phyloP scores from a whole-genome alignment of 2,329 filamentous ascomycete genomes.

The Fusarium sp. region DNA sequence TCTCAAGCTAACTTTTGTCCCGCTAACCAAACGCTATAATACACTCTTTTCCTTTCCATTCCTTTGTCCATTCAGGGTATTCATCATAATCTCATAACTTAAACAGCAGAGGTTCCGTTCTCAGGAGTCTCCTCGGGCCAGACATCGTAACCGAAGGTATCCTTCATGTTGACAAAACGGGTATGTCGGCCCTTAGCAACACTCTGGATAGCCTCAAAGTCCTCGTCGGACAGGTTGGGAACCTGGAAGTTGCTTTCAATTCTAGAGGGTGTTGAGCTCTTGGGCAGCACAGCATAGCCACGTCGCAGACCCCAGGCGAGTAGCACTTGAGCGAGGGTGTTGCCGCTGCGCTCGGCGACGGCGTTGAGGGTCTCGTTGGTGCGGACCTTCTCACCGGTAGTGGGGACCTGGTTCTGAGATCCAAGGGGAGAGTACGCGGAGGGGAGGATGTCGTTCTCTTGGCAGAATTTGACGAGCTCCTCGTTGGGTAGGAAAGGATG shows the following conservation, averaged over 20 bases:
- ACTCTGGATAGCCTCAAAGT: constrained; percentile 58
- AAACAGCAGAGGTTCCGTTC: constrained; percentile 29
- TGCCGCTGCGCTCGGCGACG: constrained; percentile 62
- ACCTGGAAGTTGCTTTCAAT: constrained; percentile 57
- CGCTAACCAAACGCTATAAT: constrained; percentile 27
- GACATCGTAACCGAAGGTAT: constrained; percentile 79
- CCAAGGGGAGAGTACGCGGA: constrained; percentile 71
- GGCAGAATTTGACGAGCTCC: constrained; percentile 64
- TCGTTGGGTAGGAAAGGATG: constrained; percentile 55
- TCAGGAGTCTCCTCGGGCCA: constrained; percentile 66
- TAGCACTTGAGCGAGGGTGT: constrained; percentile 63
- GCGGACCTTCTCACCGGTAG: constrained; percentile 43
- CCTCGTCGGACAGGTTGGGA: constrained; percentile 59
- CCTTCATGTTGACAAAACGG: constrained; percentile 85
- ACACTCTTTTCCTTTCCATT: neutral
- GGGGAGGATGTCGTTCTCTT: constrained; percentile 61
- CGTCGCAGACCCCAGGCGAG: constrained; percentile 71
- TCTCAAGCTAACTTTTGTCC: constrained; percentile 13
- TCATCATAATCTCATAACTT: constrained; percentile 27
- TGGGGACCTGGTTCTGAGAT: constrained; percentile 55
- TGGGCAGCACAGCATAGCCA: constrained; percentile 75
- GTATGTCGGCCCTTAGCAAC: constrained; percentile 67
- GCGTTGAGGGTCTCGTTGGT: constrained; percentile 56
- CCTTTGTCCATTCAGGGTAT: constrained; percentile 27
- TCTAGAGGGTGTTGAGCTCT: constrained; percentile 73